Conservation (phyloP, 2,329 filamentous ascomycete genomes). For the Eutypella sp. region DNA sequence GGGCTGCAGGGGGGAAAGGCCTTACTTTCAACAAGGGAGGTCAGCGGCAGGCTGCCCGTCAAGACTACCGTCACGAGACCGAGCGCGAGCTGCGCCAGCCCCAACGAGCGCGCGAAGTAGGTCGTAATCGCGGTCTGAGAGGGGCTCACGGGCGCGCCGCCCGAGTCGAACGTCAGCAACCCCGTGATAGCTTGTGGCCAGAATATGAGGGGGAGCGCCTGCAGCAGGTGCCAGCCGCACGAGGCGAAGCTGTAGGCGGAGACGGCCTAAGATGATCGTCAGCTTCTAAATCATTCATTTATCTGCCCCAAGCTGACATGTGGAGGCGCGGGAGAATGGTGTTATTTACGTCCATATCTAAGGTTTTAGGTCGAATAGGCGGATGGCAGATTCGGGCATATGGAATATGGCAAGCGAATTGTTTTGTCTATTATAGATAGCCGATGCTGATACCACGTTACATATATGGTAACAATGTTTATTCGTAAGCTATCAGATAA, state of each 20-base stretch:
- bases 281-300: not conserved
- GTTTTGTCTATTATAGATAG: not conserved
- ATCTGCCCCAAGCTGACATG: too few species aligned
- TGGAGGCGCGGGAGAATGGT: not conserved
- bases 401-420: not conserved
- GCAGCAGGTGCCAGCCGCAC: constrained; percentile 45
- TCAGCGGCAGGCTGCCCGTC: constrained; percentile 65
- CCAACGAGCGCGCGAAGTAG: constrained; percentile 70
- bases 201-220: constrained; percentile 42
- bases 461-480: too few species aligned
- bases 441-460: not conserved
- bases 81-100: constrained; percentile 61
- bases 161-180: constrained; percentile 28
- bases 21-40: constrained; percentile 40
- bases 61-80: constrained; percentile 61
- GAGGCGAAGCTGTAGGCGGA: constrained; percentile 47
- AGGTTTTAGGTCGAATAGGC: not conserved
- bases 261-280: constrained; percentile 34
- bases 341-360: constrained; percentile 24
- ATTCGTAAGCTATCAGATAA: too few species aligned
- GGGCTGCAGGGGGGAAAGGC: too few species aligned
- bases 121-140: constrained; percentile 53
- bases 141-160: constrained; percentile 1
- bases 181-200: constrained; percentile 44
- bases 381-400: not conserved